Percentiles rank a stretch among this genome's conserved stretches.
phyloP scores from a whole-genome alignment of 345 rosid species.

The Hibiscus mutabilis region DNA sequence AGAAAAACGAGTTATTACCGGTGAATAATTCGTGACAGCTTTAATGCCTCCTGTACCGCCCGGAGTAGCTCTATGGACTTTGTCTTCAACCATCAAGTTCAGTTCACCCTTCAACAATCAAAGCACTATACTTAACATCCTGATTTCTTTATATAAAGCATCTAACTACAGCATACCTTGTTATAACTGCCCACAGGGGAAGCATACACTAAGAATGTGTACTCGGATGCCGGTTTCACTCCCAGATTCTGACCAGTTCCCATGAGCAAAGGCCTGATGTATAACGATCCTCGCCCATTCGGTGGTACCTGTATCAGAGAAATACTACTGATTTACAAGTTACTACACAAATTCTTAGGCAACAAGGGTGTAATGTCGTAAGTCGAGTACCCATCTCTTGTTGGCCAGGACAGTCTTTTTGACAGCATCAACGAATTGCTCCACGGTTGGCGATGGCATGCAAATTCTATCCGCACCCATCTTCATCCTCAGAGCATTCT shows the following conservation, averaged over 20 bases:
- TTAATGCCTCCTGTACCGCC: constrained; percentile 68
- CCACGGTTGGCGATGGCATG: constrained; percentile 43
- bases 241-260: constrained; percentile 47
- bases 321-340: background rate
- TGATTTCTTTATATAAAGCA: constrained; percentile 1
- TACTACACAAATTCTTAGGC: background rate
- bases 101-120: constrained; percentile 20
- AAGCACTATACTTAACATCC: background rate
- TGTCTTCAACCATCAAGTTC: constrained; percentile 43
- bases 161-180: constrained; percentile 23
- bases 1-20: constrained; percentile 26
- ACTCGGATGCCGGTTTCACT: constrained; percentile 47
- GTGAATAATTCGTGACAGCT: constrained; percentile 54
- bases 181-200: constrained; percentile 46
- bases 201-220: constrained; percentile 38
- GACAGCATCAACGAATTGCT: constrained; percentile 45
- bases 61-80: constrained; percentile 32
- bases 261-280: constrained; percentile 56
- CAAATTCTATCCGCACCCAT: constrained; percentile 53
- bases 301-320: constrained; percentile 45
- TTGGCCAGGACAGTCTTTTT: constrained; percentile 33
- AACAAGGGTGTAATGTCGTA: background rate
- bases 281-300: constrained; percentile 50
- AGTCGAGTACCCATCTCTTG: constrained; percentile 36
- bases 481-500: constrained; percentile 49